Conservation (phyloP, 768 basidiomycete genomes). For the Termitomyces heimii region DNA sequence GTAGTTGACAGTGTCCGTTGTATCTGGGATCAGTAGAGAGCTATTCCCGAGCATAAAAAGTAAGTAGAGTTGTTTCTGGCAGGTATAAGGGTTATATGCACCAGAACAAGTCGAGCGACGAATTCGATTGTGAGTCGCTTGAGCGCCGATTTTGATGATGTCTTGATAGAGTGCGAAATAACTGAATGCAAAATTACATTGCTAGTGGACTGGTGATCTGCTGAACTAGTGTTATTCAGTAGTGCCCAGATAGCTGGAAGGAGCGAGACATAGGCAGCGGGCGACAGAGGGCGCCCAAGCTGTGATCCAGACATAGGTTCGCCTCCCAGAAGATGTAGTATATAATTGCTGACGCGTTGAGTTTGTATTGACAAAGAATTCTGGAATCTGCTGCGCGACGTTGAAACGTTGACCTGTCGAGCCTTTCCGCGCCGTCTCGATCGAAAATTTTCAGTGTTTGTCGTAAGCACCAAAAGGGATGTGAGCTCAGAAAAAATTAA, state of each 20-base stretch:
- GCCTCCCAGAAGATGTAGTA: constrained; percentile 51
- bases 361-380: constrained; percentile 32
- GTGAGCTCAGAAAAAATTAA: constrained; percentile 74
- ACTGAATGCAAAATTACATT: constrained; percentile 44
- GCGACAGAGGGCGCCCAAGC: constrained; percentile 46
- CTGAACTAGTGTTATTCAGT: constrained; percentile 36
- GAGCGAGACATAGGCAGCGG: constrained; percentile 56
- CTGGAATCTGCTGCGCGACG: constrained; percentile 1
- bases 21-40: constrained; percentile 54
- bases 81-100: constrained; percentile 28
- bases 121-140: constrained; percentile 74
- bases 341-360: constrained; percentile 53
- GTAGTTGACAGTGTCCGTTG: constrained; percentile 38
- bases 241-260: constrained; percentile 78
- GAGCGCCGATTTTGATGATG: constrained; percentile 51
- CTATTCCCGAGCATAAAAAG: constrained; percentile 26
- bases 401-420: constrained; percentile 8
- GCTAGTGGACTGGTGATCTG: constrained; percentile 15
- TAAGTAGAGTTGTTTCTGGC: neutral
- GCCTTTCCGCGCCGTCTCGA: constrained; percentile 15
- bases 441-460: constrained; percentile 15
- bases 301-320: constrained; percentile 36
- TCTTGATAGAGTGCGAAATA: constrained; percentile 59
- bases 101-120: constrained; percentile 62
- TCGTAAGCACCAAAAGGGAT: constrained; percentile 51